Percentiles rank a stretch among this genome's conserved stretches.
phyloP scores from a whole-genome alignment of 2,329 filamentous ascomycete genomes.

The Tolypocladium endophyticum region DNA sequence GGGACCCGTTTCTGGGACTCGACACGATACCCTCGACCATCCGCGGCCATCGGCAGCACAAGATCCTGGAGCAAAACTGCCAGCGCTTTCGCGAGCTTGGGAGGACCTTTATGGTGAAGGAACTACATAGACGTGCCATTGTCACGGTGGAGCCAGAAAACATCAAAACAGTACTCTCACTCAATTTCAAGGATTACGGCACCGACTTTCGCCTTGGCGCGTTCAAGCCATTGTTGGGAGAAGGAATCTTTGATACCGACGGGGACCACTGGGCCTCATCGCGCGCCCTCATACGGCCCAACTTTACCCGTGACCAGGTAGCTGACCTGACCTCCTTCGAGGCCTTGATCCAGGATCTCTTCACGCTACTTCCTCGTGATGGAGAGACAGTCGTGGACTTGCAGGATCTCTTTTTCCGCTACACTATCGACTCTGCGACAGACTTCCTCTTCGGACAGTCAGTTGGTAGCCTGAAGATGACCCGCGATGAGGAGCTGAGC shows the following conservation, averaged over 20 bases:
- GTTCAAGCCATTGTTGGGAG: slow-evolving; percentile 23
- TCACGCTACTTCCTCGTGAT: slow-evolving; percentile 16
- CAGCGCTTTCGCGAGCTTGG: neutral
- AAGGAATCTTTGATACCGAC: slow-evolving; percentile 32
- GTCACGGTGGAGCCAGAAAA: slow-evolving; percentile 33
- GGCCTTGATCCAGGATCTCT: slow-evolving; percentile 15
- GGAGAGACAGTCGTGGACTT: slow-evolving; percentile 26
- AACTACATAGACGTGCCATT: neutral
- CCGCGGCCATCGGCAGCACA: neutral
- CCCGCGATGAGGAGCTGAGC: slow-evolving; percentile 2
- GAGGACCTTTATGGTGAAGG: neutral
- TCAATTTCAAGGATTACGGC: slow-evolving; percentile 35
- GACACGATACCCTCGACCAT: neutral
- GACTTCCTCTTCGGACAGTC: slow-evolving; percentile 47
- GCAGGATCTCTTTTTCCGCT: slow-evolving; percentile 41
- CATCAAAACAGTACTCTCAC: slow-evolving; percentile 37
- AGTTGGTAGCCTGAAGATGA: slow-evolving; percentile 7
- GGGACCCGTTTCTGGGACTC: neutral
- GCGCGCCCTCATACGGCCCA: slow-evolving; percentile 18
- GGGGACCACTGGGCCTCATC: slow-evolving; percentile 31
- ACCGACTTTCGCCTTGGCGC: slow-evolving; percentile 9
- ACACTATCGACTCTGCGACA: slow-evolving; percentile 44
- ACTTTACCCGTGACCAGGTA: slow-evolving; percentile 15
- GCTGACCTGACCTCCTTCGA: slow-evolving; percentile 11
- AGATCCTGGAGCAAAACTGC: neutral